Evolutionary conservation across 1,139 yeast genomes (phyloP).

Genomic region (Casaregolazyma lundiana): DNA sequence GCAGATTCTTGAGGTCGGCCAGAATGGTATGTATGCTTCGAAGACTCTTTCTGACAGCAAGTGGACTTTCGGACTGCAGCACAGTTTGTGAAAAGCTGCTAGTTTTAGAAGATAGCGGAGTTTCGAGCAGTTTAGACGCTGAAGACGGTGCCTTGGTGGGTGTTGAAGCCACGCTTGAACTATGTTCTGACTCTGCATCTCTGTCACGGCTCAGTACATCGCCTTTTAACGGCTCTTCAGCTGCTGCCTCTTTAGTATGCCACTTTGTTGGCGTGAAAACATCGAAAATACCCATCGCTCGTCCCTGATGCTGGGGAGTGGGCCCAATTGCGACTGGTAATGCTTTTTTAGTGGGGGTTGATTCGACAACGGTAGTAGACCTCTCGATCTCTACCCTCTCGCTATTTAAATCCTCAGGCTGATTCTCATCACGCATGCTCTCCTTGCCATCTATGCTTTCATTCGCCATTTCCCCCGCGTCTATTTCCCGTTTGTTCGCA

Average conservation of each 20-base stretch:
- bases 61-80: slow-evolving; percentile 20
- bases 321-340: slow-evolving; percentile 53
- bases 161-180: slow-evolving; percentile 1
- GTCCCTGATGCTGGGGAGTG: slow-evolving; percentile 70
- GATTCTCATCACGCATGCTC: no score
- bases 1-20: slow-evolving; percentile 35
- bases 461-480: neutral
- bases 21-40: slow-evolving; percentile 39
- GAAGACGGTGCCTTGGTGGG: slow-evolving; percentile 7
- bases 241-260: neutral
- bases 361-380: no score
- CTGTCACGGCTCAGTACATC: neutral
- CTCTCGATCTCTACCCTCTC: no score
- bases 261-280: slow-evolving; percentile 38
- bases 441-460: neutral
- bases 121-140: slow-evolving; percentile 8
- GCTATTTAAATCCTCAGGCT: no score
- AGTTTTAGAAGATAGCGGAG: slow-evolving; percentile 27
- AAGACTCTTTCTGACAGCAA: slow-evolving; percentile 25
- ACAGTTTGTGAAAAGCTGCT: slow-evolving; percentile 15
- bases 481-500: neutral
- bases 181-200: no score
- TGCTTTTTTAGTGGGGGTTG: slow-evolving; percentile 14
- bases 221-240: neutral
- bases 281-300: slow-evolving; percentile 63